Base-by-base conservation (phyloP, 164 flowering plant species). In the Buxus sempervirens region DNA sequence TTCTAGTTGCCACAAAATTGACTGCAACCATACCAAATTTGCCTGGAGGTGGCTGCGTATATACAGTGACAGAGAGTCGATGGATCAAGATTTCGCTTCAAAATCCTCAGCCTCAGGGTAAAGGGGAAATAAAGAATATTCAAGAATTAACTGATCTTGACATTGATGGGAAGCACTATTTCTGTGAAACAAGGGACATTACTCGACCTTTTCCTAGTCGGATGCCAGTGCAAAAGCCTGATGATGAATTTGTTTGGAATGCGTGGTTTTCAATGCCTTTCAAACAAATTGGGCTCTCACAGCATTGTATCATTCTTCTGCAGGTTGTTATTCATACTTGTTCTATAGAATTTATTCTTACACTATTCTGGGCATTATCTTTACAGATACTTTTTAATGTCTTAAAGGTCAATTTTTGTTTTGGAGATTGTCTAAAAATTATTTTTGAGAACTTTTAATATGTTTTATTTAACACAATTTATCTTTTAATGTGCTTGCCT, bases 231-330 rank as follows among this genome's bases (percentile, higher is more conserved):
- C 76, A 81, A 53, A 73, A 80, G 36, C 97, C 99, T 41, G 99
- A 95, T 77, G 86, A 88, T 36, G 99, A 95, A 73, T 95, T 92
- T 82, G 97, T 95, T 58, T 95, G 99, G 99, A 95, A 95, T 69
- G 80, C 73, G 61, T 95, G 97, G 98, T 81, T 95, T 64, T 88
- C 99, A 21, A 68, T 66, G 78, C 82, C 97, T 56, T 95, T 95
- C 78, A 85, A 77, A 54, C 79, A 79, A 65, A 87, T 95, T 75
- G 98, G 99, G 66, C 84, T 95, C 63, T 88, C 87, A 25, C 84
- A 78, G 24, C 98, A 90, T 63, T 95, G 99, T 69, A 95, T 90
- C 69, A 80, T 77, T 76, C 97, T 95, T 68, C 83, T 95, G 68
- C 99, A 95, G 99, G 99, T 92, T 79, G 79, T 72, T 32, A 81